Percentiles rank a stretch among this genome's conserved stretches.
phyloP scores from a whole-genome alignment of 1,284 basidiomycete genomes.

The Pascua sp. region DNA sequence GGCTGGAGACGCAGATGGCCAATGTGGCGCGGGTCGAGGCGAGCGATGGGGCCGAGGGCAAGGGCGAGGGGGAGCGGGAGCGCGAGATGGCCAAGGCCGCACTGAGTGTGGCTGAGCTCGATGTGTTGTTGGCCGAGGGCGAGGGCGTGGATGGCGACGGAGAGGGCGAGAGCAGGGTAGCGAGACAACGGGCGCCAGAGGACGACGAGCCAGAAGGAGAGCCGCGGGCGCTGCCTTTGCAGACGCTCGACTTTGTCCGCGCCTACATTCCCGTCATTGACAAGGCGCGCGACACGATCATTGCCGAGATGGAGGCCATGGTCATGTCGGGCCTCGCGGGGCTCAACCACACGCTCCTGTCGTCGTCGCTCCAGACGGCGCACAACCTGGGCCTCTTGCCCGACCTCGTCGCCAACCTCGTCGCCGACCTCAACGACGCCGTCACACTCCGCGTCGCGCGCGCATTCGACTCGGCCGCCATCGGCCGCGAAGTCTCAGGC shows the following conservation, averaged over 20 bases:
- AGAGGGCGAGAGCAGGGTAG: background rate
- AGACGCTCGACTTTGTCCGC: constrained; percentile 66
- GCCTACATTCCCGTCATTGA: constrained; percentile 69
- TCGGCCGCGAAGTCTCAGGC: constrained; percentile 72
- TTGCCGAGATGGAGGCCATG: constrained; percentile 82
- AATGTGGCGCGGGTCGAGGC: constrained; percentile 30
- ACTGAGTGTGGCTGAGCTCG: constrained; percentile 79
- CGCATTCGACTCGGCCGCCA: constrained; percentile 78
- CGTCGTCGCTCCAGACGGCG: constrained; percentile 88
- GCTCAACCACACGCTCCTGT: constrained; percentile 78
- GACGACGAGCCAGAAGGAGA: constrained; percentile 9
- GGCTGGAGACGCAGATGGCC: constrained; percentile 74
- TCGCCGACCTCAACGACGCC: constrained; percentile 76
- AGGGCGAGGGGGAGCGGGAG: constrained; percentile 64
- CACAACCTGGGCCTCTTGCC: constrained; percentile 85
- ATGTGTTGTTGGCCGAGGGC: constrained; percentile 8
- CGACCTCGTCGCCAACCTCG: constrained; percentile 71
- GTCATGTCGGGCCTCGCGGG: constrained; percentile 70
- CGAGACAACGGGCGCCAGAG: too few species aligned
- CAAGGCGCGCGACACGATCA: constrained; percentile 64
- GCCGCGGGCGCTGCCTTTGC: constrained; percentile 50
- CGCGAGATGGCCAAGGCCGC: constrained; percentile 83
- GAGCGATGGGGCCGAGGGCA: constrained; percentile 13
- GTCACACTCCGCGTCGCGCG: constrained; percentile 73
- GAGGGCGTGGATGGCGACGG: background rate